These are phyloP conservation scores for Fusarium floridanum DNA, from an alignment of 2,329 filamentous ascomycete species.

Conservation along the genomic window DNA sequence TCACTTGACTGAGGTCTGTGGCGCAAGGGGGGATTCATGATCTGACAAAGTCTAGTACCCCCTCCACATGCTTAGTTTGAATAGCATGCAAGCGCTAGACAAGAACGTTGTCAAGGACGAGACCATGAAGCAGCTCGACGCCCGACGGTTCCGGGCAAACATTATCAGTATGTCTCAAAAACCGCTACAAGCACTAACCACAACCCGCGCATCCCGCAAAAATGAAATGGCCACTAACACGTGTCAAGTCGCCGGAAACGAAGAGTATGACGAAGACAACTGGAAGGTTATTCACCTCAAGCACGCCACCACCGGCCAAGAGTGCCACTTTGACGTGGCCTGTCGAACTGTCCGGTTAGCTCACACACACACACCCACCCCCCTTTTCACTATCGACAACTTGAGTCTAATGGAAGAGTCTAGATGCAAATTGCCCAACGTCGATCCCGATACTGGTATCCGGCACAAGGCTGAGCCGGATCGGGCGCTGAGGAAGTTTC, in stretches of 20 bases:
- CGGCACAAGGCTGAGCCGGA: slow-evolving; percentile 69
- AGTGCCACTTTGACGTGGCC: slow-evolving; percentile 64
- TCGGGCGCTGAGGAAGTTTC: slow-evolving; percentile 67
- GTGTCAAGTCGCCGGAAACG: slow-evolving; percentile 69
- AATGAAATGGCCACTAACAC: slow-evolving; percentile 11
- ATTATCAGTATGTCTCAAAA: slow-evolving; percentile 66
- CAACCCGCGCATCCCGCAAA: neutral
- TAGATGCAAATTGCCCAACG: slow-evolving; percentile 79
- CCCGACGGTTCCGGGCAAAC: slow-evolving; percentile 77
- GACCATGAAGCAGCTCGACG: slow-evolving; percentile 65
- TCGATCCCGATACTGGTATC: slow-evolving; percentile 71
- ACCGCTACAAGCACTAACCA: neutral
- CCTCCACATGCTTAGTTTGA: slow-evolving; percentile 75
- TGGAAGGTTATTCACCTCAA: slow-evolving; percentile 74
- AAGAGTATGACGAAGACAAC: slow-evolving; percentile 76
- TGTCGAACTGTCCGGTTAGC: slow-evolving; percentile 74
- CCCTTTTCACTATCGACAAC: neutral
- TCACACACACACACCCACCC: neutral
- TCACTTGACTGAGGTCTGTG: neutral
- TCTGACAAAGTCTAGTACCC: slow-evolving; percentile 67
- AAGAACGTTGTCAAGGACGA: slow-evolving; percentile 65
- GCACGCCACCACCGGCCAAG: slow-evolving; percentile 42
- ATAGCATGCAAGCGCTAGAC: slow-evolving; percentile 73
- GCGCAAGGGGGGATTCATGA: neutral
- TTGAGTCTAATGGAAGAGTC: slow-evolving; percentile 10